Base-by-base conservation (phyloP, 768 basidiomycete species). In the Multifurca ochricompacta region DNA sequence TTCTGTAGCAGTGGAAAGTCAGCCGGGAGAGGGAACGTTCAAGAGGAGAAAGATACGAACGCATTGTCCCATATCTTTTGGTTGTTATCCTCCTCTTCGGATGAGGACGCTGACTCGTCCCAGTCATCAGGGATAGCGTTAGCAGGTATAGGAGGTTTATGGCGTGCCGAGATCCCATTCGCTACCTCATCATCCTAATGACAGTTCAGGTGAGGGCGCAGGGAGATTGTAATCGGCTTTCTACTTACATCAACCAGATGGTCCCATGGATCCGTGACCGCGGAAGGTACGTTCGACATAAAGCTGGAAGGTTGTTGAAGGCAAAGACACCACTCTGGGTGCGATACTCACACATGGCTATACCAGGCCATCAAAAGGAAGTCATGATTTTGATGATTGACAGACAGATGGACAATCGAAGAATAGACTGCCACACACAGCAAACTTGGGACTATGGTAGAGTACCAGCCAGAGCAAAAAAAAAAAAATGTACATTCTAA, bases 1-100 rank as follows among this genome's bases (percentile, higher is more conserved):
- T 86, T 49, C 85, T 86, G 58, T 37, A 7, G 3, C 41, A 47
- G 44, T 42, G 28, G 39, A 16, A 30, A 21, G 6, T 45, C 44
- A 55, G 47, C 35, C n/a, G 43, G 10, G 13, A 28, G 28, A 14
- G 16, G 27, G 32, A 18, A 13, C 34, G 51, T 27, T 27, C 50
- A 55, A 32, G 54, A n/a, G n/a, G n/a, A n/a, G 19, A 31, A 74
- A 34, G 49, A 44, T 16, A n/a, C 84, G 70, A 64, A 87, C 86
- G 86, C 86, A 60, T 79, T 74, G 54, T 81, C 76, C 86, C 86
- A 88, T 48, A 87, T 71, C 50, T 70, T 74, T 63, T 72, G 76
- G 30, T 75, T 79, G 31, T 67, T 23, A 45, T 11, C 28, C 44
- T 28, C 71, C 36, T 71, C 70, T 37, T 75, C 76, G 1, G 68